These are phyloP conservation scores for Neurospora pannonica DNA, from an alignment of 495 filamentous ascomycete species.

Conservation along the genomic window DNA sequence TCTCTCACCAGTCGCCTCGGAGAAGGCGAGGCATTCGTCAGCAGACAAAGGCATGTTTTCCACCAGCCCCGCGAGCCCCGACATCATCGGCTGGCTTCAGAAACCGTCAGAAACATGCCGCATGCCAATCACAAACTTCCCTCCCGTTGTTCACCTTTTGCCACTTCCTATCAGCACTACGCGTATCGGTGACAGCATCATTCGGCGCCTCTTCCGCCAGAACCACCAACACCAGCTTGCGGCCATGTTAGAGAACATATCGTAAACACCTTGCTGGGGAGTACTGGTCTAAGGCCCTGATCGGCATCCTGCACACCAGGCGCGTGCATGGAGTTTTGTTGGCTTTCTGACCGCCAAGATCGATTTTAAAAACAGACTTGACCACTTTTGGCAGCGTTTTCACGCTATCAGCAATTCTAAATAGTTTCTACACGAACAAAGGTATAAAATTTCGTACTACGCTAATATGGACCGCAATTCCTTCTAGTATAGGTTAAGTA, in stretches of 20 bases:
- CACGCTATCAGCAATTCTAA: no score
- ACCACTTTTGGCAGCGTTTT: no score
- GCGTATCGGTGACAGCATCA: neutral
- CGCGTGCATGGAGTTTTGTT: no score
- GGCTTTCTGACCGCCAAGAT: no score
- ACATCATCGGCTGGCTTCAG: neutral
- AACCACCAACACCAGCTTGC: no score
- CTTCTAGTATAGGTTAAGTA: no score
- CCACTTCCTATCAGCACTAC: neutral
- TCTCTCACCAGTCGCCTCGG: neutral
- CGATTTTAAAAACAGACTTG: no score
- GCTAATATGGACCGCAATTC: no score
- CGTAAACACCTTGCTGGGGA: neutral
- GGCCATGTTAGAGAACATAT: no score
- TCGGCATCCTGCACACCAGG: no score
- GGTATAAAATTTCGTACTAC: no score
- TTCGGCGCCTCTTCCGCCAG: neutral
- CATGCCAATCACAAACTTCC: neutral
- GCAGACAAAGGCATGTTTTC: neutral
- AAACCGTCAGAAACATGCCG: neutral
- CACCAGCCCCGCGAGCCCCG: neutral
- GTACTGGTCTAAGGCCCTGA: neutral
- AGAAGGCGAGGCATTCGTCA: neutral
- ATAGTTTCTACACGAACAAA: no score
- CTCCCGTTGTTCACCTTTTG: neutral